A percentile compares a stretch with the other conserved stretches of the same genome.
Evolutionary conservation across 805 yeast species (phyloP).

Genomic region (Hemisphaericaspora nanyangensis): DNA sequence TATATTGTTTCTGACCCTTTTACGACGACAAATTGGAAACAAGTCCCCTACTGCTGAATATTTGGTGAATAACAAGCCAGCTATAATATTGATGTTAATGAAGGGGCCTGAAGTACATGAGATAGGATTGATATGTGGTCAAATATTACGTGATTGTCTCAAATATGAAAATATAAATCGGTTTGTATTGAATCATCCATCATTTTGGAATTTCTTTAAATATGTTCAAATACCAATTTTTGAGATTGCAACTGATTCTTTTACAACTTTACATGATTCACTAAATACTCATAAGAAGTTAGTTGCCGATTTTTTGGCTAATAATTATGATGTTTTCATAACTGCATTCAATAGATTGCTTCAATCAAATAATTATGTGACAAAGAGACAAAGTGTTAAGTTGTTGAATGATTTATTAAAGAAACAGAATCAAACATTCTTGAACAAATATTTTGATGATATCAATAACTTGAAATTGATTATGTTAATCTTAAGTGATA

Average conservation of each 20-base stretch:
- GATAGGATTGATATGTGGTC: constrained; percentile 68
- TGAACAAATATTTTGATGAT: constrained; percentile 74
- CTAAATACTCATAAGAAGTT: constrained; percentile 65
- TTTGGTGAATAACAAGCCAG: constrained; percentile 57
- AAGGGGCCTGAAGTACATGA: constrained; percentile 74
- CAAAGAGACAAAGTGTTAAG: constrained; percentile 85
- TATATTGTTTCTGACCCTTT: constrained; percentile 65
- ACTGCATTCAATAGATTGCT: constrained; percentile 64
- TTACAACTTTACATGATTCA: constrained; percentile 69
- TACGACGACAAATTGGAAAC: constrained; percentile 73
- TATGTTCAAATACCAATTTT: constrained; percentile 74
- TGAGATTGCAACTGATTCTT: constrained; percentile 88
- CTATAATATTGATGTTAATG: constrained; percentile 57
- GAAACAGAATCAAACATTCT: constrained; percentile 65
- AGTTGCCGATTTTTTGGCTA: constrained; percentile 65
- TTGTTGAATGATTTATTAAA: constrained; percentile 69
- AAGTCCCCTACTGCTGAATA: constrained; percentile 80
- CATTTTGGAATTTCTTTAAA: constrained; percentile 79
- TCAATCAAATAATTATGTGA: constrained; percentile 79
- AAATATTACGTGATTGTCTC: constrained; percentile 79
- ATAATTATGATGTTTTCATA: constrained; percentile 57
- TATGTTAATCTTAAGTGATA: constrained; percentile 84
- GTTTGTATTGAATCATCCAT: constrained; percentile 48
- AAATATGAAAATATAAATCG: constrained; percentile 69
- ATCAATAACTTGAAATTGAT: constrained; percentile 80